phyloP scores from a whole-genome alignment of 768 basidiomycete species.

The Pleurotus tuoliensis region DNA sequence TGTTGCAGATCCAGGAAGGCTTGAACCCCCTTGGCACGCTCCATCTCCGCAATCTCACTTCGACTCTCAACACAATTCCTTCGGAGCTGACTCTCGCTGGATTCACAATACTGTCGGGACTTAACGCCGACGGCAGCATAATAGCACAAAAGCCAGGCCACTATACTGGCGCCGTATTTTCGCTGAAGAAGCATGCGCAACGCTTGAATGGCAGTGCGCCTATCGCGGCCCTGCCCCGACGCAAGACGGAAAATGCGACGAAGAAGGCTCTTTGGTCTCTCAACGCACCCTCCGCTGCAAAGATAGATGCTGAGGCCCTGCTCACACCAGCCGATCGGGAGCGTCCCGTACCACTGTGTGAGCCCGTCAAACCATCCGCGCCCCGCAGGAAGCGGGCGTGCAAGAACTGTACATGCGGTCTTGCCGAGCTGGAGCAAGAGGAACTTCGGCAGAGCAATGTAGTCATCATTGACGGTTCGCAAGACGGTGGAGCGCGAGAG shows the following conservation, averaged over 20 bases:
- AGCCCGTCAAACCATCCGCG: slow-evolving; percentile 49
- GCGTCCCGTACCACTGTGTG: slow-evolving; percentile 75
- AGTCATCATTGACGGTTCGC: slow-evolving; percentile 63
- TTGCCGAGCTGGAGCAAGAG: slow-evolving; percentile 89
- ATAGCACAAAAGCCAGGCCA: slow-evolving; percentile 71
- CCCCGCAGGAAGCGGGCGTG: slow-evolving; percentile 87
- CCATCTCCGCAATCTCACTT: slow-evolving; percentile 53
- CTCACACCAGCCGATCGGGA: slow-evolving; percentile 80
- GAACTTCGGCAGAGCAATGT: slow-evolving; percentile 56
- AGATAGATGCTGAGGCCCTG: slow-evolving; percentile 79
- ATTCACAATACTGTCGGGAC: slow-evolving; percentile 51
- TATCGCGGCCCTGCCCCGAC: slow-evolving; percentile 49
- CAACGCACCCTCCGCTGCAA: slow-evolving; percentile 61
- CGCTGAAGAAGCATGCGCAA: slow-evolving; percentile 34
- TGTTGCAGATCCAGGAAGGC: slow-evolving; percentile 56
- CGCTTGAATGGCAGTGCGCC: slow-evolving; percentile 24
- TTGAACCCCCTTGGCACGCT: slow-evolving; percentile 68
- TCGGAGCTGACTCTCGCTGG: slow-evolving; percentile 64
- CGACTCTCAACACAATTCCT: slow-evolving; percentile 39
- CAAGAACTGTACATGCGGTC: slow-evolving; percentile 95
- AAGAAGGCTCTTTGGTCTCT: slow-evolving; percentile 91
- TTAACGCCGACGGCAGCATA: slow-evolving; percentile 37
- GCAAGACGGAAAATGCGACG: slow-evolving; percentile 49
- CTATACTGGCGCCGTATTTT: slow-evolving; percentile 31
- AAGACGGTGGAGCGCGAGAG: slow-evolving; percentile 55